Evolutionary conservation across 768 basidiomycete genomes (phyloP), one percentile per base, ranked within the genome.

Genomic region (Agaricus blazei): DNA sequence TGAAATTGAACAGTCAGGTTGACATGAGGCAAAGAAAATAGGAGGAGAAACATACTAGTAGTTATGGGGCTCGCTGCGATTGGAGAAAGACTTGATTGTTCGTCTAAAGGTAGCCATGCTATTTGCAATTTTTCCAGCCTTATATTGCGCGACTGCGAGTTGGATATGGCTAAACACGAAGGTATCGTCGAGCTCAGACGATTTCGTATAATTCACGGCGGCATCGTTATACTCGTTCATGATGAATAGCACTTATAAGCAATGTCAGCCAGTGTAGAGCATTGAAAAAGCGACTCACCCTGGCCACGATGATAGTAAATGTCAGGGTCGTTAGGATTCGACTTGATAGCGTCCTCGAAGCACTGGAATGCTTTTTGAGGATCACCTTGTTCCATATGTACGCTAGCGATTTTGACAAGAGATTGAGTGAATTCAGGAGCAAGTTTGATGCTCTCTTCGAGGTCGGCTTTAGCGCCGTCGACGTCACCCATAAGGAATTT

Each of bases 271-370:
- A 12, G 23, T 29, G 9, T 31, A 26, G 43, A 11, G n/a, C 40
- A 34, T 31, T 15, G 7, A 41, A 27, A 43, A 42, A 36, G 37
- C 45, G 3, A 54, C 78, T 47, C 48, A 90, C 91, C 91, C 77
- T 99, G 97, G 44, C 96, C 97, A 62, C 95, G 92, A 69, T 99
- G 97, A 72, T 99, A 99, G 76, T 92, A 98, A 54, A 97, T 93
- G 70, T 98, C 96, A 0, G 96, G 87, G 71, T 98, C 95, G 47
- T 84, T 74, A 5, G 85, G 73, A 63, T 98, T 86, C 61, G 88
- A 81, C 62, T 79, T 76, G 65, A 93, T 87, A 1, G 97, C 97
- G 59, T 87, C 78, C 43, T 96, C 94, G 67, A 98, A 98, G 67
- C 88, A 90, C 56, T 87, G 83, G 70, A 98, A 94, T 1, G 96